phyloP scores from a whole-genome alignment of 179 eudicot species.

The Dionaea muscipula region DNA sequence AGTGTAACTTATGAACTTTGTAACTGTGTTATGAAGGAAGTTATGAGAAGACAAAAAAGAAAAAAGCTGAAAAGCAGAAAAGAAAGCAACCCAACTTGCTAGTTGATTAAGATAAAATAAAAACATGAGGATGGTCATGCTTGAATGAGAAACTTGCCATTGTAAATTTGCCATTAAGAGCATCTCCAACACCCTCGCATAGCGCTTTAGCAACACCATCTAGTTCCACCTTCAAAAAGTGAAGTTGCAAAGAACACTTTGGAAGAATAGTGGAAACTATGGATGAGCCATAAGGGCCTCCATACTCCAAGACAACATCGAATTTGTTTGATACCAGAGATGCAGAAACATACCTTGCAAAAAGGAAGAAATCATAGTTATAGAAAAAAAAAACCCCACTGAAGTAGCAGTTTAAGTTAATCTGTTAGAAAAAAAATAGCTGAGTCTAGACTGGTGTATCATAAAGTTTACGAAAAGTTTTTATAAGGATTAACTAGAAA shows the following conservation, averaged over 20 bases:
- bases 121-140: constrained; percentile 1
- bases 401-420: too few relatives aligned
- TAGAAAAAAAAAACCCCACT: too few relatives aligned
- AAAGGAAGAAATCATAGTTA: too few relatives aligned
- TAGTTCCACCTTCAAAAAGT: constrained; percentile 49
- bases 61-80: too few relatives aligned
- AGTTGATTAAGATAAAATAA: constrained; percentile 6
- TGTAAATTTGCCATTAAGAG: constrained; percentile 15
- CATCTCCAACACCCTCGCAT: constrained; percentile 32
- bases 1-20: too few relatives aligned
- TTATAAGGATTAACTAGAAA: too few relatives aligned
- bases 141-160: constrained; percentile 20
- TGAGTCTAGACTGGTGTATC: too few relatives aligned
- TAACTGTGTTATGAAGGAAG: too few relatives aligned
- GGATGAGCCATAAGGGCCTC: constrained; percentile 39
- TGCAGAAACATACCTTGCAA: constrained; percentile 41
- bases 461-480: too few relatives aligned
- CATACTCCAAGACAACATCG: constrained; percentile 51
- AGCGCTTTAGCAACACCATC: constrained; percentile 37
- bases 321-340: constrained; percentile 39
- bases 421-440: too few relatives aligned
- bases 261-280: constrained; percentile 30
- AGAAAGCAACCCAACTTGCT: background rate
- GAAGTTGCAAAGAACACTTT: constrained; percentile 24
- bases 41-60: background rate